Evolutionary conservation across 805 yeast species (phyloP).

Genomic region (Suhomyces kilbournensis): DNA sequence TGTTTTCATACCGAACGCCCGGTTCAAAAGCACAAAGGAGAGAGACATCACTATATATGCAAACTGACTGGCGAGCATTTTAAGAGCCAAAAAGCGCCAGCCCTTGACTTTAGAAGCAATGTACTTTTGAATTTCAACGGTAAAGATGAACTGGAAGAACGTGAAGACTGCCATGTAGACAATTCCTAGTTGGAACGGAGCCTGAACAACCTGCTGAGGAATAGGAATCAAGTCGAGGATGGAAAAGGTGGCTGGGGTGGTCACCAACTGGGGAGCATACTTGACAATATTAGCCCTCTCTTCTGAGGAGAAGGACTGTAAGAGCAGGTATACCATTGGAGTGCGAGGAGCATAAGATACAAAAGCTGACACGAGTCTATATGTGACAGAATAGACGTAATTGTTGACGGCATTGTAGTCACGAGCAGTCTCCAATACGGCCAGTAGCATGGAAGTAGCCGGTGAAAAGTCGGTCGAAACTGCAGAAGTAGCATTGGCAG

Average conservation of each 20-base stretch:
- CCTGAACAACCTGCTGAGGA: constrained; percentile 21
- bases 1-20: constrained; percentile 24
- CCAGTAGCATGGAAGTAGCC: constrained; percentile 19
- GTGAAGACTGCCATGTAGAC: constrained; percentile 32
- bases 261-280: constrained; percentile 22
- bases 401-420: constrained; percentile 30
- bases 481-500: neutral
- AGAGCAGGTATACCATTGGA: constrained; percentile 15
- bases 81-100: constrained; percentile 18
- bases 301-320: constrained; percentile 9
- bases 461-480: constrained; percentile 15
- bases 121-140: constrained; percentile 23
- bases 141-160: constrained; percentile 32
- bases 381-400: constrained; percentile 17
- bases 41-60: constrained; percentile 27
- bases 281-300: constrained; percentile 9
- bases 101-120: constrained; percentile 28
- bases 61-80: constrained; percentile 26
- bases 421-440: constrained; percentile 31
- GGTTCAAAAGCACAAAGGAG: constrained; percentile 26
- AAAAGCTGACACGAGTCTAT: constrained; percentile 14
- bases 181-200: constrained; percentile 32
- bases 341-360: constrained; percentile 15
- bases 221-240: constrained; percentile 26
- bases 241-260: constrained; percentile 22